Evolutionary conservation across 163 green algal species (phyloP), one percentile per base, ranked within the genome.

Genomic region (Trebouxiophyceae sp.): DNA sequence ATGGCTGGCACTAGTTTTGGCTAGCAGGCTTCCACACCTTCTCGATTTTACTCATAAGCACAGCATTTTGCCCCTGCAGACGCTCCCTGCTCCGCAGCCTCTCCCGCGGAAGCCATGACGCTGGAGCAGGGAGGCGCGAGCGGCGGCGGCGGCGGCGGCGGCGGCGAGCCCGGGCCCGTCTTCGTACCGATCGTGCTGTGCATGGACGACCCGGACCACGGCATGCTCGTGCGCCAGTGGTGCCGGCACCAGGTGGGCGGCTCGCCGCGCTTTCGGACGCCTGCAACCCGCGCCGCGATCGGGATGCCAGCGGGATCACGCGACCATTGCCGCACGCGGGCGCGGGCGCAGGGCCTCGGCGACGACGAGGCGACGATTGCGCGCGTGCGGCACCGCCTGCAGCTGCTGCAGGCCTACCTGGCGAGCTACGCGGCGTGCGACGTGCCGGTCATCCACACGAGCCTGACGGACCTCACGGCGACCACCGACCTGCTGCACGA

Each of bases 401-500:
- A 69, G 20, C 8, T 74, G 29, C 57, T 89, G 57, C 83, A 90
- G 72, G 46, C 78, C 12, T 84, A 90, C 57, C 70, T 91, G 32
- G 76, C 71, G 45, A 57, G 50, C 27, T 89, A 84, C 31, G 75
- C 77, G 45, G 39, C 59, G 12, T 23, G 67, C 3, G 46, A 31
- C n/a, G 73, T 91, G 63, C 83, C 81, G 5, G 81, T 92, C 16
- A 68, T 89, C 1, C 30, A 65, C 23, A 65, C 85, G 4, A 60
- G 59, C 34, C 77, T 83, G 47, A 79, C 75, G 6, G 71, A 72
- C 39, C 82, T 86, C 54, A 50, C 57, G 0, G 71, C 80, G 16
- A 74, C 77, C 0, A 34, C 90, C 32, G 86, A 93, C 55, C 45
- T 66, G 39, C 71, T 93, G 73, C 87, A 93, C 50, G 79, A 90